These are phyloP conservation scores for Amanita polypyramis DNA, from an alignment of 768 basidiomycete genomes.

Conservation along the genomic window DNA sequence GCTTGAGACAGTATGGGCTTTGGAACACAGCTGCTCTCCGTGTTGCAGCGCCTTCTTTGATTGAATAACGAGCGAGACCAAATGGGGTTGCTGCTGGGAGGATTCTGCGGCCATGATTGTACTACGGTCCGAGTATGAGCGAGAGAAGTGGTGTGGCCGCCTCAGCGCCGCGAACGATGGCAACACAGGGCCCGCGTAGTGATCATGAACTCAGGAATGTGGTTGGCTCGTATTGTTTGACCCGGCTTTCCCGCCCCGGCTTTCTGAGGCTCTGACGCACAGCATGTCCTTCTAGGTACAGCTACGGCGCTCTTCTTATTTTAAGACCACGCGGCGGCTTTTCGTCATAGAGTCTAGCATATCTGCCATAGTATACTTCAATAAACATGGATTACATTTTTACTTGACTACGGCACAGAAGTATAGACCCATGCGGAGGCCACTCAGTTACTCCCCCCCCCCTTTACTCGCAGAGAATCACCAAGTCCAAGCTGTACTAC, in stretches of 20 bases:
- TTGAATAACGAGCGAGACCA: slow-evolving; percentile 67
- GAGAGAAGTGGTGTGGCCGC: background rate
- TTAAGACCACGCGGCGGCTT: too few species aligned
- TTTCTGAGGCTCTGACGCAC: background rate
- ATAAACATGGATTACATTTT: too few species aligned
- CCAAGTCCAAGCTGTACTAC: too few species aligned
- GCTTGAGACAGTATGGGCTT: slow-evolving; percentile 53
- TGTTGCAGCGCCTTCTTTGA: slow-evolving; percentile 78
- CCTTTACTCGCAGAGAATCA: too few species aligned
- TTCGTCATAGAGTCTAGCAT: too few species aligned
- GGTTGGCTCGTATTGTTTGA: background rate
- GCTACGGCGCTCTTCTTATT: too few species aligned
- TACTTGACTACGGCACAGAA: too few species aligned
- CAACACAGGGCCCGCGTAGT: background rate
- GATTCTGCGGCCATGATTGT: slow-evolving; percentile 1
- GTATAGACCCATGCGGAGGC: too few species aligned
- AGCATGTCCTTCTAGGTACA: too few species aligned
- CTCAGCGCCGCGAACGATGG: background rate
- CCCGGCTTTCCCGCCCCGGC: background rate
- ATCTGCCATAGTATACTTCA: too few species aligned
- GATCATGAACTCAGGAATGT: background rate
- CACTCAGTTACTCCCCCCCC: too few species aligned
- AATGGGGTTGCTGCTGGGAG: slow-evolving; percentile 41
- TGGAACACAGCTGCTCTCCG: slow-evolving; percentile 65
- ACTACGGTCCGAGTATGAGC: background rate